These are phyloP conservation scores for Silene noctiflora DNA, from an alignment of 179 eudicot species.

Conservation along the genomic window DNA sequence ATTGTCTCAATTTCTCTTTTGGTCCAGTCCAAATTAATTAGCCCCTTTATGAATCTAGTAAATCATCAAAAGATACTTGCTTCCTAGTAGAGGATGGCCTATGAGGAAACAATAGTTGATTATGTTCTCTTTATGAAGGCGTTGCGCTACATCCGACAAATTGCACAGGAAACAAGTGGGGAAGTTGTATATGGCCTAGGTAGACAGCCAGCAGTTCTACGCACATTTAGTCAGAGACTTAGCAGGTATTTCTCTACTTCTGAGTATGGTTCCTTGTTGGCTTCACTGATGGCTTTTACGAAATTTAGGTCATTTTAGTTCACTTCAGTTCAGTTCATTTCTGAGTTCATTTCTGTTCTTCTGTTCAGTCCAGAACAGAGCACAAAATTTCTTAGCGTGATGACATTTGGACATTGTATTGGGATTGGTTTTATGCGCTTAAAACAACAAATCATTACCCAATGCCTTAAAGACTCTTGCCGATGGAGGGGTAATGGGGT, in stretches of 20 bases:
- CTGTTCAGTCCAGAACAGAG: neutral
- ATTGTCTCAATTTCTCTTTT: no score
- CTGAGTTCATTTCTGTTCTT: no score
- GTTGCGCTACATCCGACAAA: constrained; percentile 73
- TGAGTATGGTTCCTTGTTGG: neutral
- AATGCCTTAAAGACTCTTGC: no score
- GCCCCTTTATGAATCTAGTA: no score
- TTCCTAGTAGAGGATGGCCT: neutral
- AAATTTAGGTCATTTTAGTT: neutral
- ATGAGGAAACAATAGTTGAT: neutral
- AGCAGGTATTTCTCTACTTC: constrained; percentile 48
- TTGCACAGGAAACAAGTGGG: constrained; percentile 92
- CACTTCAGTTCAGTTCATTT: neutral
- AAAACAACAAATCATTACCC: neutral
- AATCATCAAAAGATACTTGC: no score
- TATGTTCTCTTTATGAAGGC: constrained; percentile 46
- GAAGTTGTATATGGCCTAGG: constrained; percentile 88
- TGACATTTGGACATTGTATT: neutral
- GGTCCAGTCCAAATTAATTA: neutral
- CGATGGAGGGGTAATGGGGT: no score
- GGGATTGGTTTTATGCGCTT: constrained; percentile 3
- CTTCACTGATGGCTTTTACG: neutral
- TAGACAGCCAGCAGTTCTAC: constrained; percentile 84
- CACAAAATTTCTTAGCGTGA: neutral
- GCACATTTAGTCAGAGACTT: constrained; percentile 88